These are phyloP conservation scores for Rutstroemia sp. DNA, from an alignment of 2,329 filamentous ascomycete genomes.

Conservation along the genomic window DNA sequence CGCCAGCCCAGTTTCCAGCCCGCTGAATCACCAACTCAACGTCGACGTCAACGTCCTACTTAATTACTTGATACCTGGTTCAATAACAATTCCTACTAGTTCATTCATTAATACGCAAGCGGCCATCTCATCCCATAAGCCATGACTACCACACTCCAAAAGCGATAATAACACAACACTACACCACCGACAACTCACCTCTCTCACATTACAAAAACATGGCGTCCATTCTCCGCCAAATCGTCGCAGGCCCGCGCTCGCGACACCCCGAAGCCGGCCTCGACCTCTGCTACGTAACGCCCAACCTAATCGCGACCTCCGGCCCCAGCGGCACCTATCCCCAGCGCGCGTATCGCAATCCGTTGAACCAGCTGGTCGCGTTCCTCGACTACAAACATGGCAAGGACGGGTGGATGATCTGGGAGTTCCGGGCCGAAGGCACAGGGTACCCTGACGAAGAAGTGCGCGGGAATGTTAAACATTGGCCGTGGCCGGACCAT, in stretches of 20 bases:
- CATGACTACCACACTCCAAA: too few species aligned
- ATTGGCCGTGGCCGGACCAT: constrained; percentile 96
- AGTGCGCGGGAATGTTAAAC: constrained; percentile 76
- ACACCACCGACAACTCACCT: not conserved
- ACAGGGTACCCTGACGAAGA: constrained; percentile 90
- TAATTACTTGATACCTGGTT: too few species aligned
- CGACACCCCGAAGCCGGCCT: constrained; percentile 81
- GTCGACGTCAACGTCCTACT: too few species aligned
- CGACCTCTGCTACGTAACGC: constrained; percentile 92
- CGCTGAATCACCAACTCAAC: not conserved
- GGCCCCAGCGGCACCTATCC: constrained; percentile 87
- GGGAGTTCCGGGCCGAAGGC: constrained; percentile 95
- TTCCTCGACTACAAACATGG: constrained; percentile 85
- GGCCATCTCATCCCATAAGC: too few species aligned
- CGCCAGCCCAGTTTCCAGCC: not conserved
- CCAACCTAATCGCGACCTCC: constrained; percentile 64
- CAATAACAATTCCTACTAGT: too few species aligned
- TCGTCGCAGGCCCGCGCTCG: constrained; percentile 80
- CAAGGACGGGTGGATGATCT: constrained; percentile 75
- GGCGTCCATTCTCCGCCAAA: constrained; percentile 78
- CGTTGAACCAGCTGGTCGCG: constrained; percentile 74
- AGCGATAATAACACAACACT: too few species aligned
- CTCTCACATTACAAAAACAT: constrained; percentile 31
- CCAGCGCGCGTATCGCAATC: constrained; percentile 87
- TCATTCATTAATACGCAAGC: too few species aligned